Evolutionary conservation across 306 rosid genomes (phyloP), one percentile per base, ranked within the genome.

Genomic region (Dryas alaskensis): DNA sequence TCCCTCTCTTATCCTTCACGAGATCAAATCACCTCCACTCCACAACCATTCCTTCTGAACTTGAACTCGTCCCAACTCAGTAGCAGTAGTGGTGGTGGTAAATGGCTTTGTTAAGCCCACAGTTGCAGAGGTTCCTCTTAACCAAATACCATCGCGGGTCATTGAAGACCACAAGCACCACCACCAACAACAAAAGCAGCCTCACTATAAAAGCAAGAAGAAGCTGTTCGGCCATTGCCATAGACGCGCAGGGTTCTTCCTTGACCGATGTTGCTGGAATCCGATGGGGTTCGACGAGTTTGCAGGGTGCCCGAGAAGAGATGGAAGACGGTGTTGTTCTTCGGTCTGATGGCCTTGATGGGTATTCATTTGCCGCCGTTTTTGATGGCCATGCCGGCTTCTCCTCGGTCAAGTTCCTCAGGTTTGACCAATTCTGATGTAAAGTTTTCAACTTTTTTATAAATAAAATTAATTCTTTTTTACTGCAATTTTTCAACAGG

Each of bases 331-430:
- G 54, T 42, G 81, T 86, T 47, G 45, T 92, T 74, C 79, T 95
- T 19, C 80, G 92, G 19, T 82, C 96, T 0, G 87, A 82, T 80
- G 87, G 83, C 58, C 86, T 90, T 60, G 74, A 82, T 0, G 90
- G 92, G 46, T 95, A 83, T 81, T 87, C 89, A 44, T 95, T 95
- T 40, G 99, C 99, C 1, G 97, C 97, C 58, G 99, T 95, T 7
- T 90, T 92, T 60, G 99, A 95, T 77, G 99, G 99, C 63, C 99
- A 95, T 73, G 99, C 94, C 46, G 99, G 99, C 14, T 79, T 81
- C 75, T 79, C 92, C 55, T 92, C 99, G 0, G 98, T 85, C 54
- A 60, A 90, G 84, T 92, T 90, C 65, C 96, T 95, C 85, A 90
- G 99, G 99, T 63, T 72, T 47, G 44, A 45, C 3, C 31, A 45